Conservation (phyloP, 2,329 filamentous ascomycete species). For the Sporothrix pseudoabietina region DNA sequence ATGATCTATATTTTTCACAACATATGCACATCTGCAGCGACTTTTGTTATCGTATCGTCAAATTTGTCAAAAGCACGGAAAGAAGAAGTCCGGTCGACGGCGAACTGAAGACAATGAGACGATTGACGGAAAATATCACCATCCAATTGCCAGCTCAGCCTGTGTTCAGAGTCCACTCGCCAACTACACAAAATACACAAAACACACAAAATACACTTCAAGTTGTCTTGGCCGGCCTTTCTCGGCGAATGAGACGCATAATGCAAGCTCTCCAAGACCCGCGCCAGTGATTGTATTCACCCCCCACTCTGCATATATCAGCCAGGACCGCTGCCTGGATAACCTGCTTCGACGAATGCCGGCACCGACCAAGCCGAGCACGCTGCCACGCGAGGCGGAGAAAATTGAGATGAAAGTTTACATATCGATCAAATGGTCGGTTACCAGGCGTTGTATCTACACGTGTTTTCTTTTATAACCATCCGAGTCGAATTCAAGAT, state of each 20-base stretch:
- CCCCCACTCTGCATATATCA: not conserved
- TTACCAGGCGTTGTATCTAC: not conserved
- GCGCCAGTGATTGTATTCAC: not conserved
- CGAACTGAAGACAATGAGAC: not conserved
- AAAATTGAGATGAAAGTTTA: not conserved
- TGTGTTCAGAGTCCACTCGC: not conserved
- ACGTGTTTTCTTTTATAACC: not conserved
- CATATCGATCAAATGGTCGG: not conserved
- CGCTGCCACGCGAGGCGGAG: conserved; percentile 13
- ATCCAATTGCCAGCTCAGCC: not conserved
- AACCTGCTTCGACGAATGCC: not conserved
- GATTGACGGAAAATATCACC: not conserved
- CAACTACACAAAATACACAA: no score
- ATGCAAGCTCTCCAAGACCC: not conserved
- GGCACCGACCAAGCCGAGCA: not conserved
- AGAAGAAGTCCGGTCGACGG: not conserved
- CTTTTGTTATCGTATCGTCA: not conserved
- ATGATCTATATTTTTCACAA: not conserved
- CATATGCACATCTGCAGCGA: conserved; percentile 2
- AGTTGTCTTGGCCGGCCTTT: not conserved
- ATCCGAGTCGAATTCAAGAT: no score
- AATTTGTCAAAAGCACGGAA: no score
- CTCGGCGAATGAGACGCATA: not conserved
- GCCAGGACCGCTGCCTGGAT: not conserved
- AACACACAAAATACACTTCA: not conserved